Evolutionary conservation across 2,329 filamentous ascomycete genomes (phyloP).

Genomic region (Thielaviopsis populi): DNA sequence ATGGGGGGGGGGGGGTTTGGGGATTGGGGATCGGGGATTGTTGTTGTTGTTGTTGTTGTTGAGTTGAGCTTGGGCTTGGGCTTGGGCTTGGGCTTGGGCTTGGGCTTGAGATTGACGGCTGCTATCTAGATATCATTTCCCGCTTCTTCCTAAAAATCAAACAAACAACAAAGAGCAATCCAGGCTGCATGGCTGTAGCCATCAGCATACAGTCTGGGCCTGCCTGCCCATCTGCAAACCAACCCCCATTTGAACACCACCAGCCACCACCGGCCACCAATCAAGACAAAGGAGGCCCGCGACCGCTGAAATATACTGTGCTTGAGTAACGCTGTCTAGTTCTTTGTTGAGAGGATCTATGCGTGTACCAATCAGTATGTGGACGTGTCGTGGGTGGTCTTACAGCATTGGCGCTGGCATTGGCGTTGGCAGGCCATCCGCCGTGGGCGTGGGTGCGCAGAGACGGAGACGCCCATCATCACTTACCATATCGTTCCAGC

Average conservation of each 20-base stretch:
- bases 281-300: background rate
- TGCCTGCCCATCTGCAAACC: no score
- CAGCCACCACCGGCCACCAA: background rate
- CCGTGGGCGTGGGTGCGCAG: no score
- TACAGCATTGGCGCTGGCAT: no score
- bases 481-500: constrained; percentile 68
- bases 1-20: no score
- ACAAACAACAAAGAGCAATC: background rate
- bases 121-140: background rate
- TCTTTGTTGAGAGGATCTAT: constrained; percentile 7
- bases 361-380: background rate
- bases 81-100: no score
- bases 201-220: background rate
- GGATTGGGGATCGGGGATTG: no score
- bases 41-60: no score
- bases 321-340: background rate
- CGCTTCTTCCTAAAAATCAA: background rate
- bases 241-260: no score
- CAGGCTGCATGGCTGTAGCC: background rate
- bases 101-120: background rate
- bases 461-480: no score
- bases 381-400: no score
- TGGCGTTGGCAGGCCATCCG: no score
- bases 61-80: no score
- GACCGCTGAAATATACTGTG: background rate